Base-by-base conservation (phyloP, 768 basidiomycete species). In the Amanita fuliginea region DNA sequence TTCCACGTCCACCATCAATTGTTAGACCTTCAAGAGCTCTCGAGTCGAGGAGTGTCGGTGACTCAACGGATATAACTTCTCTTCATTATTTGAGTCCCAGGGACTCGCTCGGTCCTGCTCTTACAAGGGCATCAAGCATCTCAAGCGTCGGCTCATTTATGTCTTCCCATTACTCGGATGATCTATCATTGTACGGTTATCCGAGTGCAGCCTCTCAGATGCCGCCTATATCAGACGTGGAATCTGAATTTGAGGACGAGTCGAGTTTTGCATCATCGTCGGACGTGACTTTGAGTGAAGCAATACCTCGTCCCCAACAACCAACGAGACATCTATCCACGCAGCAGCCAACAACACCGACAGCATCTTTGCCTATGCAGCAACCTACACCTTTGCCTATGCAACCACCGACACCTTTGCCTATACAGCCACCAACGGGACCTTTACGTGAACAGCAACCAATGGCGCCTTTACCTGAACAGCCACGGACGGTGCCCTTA, bases 161-260 rank as follows among this genome's bases (percentile, higher is more conserved):
- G 30, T 75, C 75, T 1, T 76, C 75, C 1, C 83, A 85, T 53
- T 82, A 89, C 54, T 90, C 88, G 0, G 87, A 91, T 49, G 86
- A 86, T 54, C 65, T 70, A 64, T 67, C 67, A 52, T 70, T 61
- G 33, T 60, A 61, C 59, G 74, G 68, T 8, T 47, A 36, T 30
- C 44, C 44, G 3, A 35, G 44, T 9, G 49, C 49, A 19, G 21
- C 7, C 3, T 50, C 49, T 6, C 49, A 19, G 16, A 36, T 42
- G 37, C 40, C 30, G 33, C 42, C 49, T 22, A 42, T 43, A 34
- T 50, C 49, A 18, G 49, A 50, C 11, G 22, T 42, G 1, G 49
- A 45, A 53, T 51, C 22, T 40, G 55, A 53, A 52, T 59, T 47
- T 48, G 55, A 46, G 57, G 57, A 43, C 55, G 51, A 46, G 28